A percentile compares a stretch with the other conserved stretches of the same genome.
Evolutionary conservation across 2,329 filamentous ascomycete species (phyloP).

Genomic region (Pseudogymnoascus sp.): DNA sequence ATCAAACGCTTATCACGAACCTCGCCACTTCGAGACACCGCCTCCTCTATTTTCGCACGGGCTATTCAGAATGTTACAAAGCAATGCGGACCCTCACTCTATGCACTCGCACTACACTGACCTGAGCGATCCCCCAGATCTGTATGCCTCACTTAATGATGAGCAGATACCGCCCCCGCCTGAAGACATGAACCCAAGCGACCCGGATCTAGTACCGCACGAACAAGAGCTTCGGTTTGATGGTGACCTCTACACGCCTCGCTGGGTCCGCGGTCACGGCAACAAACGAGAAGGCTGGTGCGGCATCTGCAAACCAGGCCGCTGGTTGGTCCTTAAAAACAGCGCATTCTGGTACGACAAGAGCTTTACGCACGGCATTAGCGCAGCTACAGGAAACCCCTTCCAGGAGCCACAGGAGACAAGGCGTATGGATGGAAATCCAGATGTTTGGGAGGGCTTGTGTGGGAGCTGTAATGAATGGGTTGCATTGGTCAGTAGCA

Average conservation of each 20-base stretch:
- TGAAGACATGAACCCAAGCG: conserved; percentile 72
- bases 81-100: conserved; percentile 62
- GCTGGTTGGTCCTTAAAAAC: conserved; percentile 84
- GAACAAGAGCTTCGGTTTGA: conserved; percentile 74
- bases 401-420: conserved; percentile 73
- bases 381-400: conserved; percentile 68
- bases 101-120: conserved; percentile 66
- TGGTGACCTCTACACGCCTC: conserved; percentile 75
- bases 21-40: conserved; percentile 50
- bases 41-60: conserved; percentile 61
- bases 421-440: conserved; percentile 69
- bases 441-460: conserved; percentile 73
- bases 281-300: conserved; percentile 89
- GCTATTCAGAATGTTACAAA: conserved; percentile 66
- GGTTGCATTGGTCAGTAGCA: conserved; percentile 75
- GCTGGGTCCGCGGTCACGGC: conserved; percentile 77
- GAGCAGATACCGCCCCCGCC: conserved; percentile 67
- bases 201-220: conserved; percentile 68
- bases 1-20: conserved; percentile 41
- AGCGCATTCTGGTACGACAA: conserved; percentile 93
- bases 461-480: conserved; percentile 74
- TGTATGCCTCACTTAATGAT: conserved; percentile 68
- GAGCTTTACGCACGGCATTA: conserved; percentile 81
- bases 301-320: conserved; percentile 75
- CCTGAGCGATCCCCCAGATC: conserved; percentile 67